Evolutionary conservation across 2,329 filamentous ascomycete genomes (phyloP).

Genomic region (Bipolaris cookei): DNA sequence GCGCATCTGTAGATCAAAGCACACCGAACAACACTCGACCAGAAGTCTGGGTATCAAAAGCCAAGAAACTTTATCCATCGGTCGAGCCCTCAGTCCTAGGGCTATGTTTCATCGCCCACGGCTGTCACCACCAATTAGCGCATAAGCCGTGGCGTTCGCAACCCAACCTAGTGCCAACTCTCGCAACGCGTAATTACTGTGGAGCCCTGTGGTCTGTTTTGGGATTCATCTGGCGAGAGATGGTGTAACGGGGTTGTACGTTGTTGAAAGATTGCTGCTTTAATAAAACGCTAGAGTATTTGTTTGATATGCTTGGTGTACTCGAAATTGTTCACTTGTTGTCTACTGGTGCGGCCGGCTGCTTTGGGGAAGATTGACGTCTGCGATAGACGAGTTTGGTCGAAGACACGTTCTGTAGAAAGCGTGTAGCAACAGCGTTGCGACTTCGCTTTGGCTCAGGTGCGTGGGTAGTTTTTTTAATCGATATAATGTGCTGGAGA

Average conservation of each 20-base stretch:
- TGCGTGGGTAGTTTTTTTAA: no score
- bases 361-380: no score
- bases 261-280: not conserved
- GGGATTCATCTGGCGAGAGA: not conserved
- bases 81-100: conserved; percentile 1
- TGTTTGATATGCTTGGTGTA: no score
- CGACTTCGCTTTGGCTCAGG: no score
- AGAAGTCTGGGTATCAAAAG: not conserved
- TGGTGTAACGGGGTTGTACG: not conserved
- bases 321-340: no score
- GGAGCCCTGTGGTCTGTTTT: no score
- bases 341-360: no score
- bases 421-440: no score
- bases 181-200: conserved; percentile 4
- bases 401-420: no score
- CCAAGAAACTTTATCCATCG: conserved; percentile 3
- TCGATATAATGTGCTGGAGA: no score
- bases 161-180: conserved; percentile 3
- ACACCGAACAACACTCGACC: not conserved
- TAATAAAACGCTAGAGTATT: not conserved
- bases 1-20: not conserved
- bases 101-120: not conserved
- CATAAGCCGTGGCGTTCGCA: conserved; percentile 15
- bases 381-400: no score
- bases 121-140: not conserved